Percentiles rank a stretch among this genome's conserved stretches.
These are phyloP conservation scores for Epichloe sp. DNA, from an alignment of 2,329 filamentous ascomycete species.

Conservation along the genomic window DNA sequence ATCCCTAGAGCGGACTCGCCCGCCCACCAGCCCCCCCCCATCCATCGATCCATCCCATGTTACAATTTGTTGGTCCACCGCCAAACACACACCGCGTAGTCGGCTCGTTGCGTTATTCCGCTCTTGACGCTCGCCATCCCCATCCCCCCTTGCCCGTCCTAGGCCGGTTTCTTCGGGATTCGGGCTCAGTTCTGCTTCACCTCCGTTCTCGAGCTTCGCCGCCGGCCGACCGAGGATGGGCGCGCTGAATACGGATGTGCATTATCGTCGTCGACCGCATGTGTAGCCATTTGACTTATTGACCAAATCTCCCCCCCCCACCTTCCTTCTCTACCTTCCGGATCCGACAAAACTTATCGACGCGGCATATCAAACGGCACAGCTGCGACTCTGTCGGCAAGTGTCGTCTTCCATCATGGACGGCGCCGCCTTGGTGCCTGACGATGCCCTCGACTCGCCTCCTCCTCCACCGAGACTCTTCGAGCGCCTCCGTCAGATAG, in stretches of 20 bases:
- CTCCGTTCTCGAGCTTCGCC: background rate
- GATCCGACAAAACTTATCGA: background rate
- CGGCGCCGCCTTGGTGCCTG: slow-evolving; percentile 32
- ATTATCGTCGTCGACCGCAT: slow-evolving; percentile 13
- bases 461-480: slow-evolving; percentile 55
- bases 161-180: background rate
- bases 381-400: slow-evolving; percentile 5
- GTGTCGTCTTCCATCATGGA: slow-evolving; percentile 30
- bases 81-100: background rate
- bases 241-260: slow-evolving; percentile 14
- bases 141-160: background rate
- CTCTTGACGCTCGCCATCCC: background rate
- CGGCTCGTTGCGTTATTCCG: background rate
- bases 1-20: too few relatives aligned
- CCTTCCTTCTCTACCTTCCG: background rate
- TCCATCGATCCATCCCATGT: background rate
- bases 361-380: background rate
- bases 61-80: background rate
- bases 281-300: slow-evolving; percentile 13
- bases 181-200: background rate
- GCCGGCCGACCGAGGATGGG: slow-evolving; percentile 19
- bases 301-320: background rate
- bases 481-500: slow-evolving; percentile 58
- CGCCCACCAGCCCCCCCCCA: background rate
- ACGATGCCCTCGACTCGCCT: slow-evolving; percentile 50